Base-by-base conservation (phyloP, 305 asterid species). In the Solanum hybrid region DNA sequence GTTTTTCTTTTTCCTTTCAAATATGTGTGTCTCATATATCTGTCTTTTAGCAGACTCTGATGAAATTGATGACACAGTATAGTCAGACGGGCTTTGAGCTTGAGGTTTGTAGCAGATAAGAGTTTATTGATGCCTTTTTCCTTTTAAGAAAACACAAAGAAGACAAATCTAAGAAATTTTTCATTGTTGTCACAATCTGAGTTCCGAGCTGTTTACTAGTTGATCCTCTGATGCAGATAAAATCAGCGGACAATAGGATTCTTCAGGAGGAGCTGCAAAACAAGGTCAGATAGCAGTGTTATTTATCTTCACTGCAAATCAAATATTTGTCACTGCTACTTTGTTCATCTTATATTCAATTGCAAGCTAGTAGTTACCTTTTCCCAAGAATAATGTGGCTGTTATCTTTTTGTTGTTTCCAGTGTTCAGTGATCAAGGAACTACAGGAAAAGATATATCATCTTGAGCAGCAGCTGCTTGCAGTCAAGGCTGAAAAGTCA, bases 181-280 rank as follows among this genome's bases (percentile, higher is more conserved):
- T 2, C 26, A 12, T 81, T 38, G 35, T 80, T 27, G 71, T 81
- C 26, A 40, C 16, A 17, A 81, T 40, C 88, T 60, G 12, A 20
- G 56, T 34, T 85, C 76, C 5, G 34, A 85, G 42, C 90, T 91
- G 88, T 77, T 93, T 78, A 86, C 87, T 90, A 56, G 89, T 92
- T 88, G 78, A 91, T 90, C 90, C 87, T 85, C 89, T 88, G 90
- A 88, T 95, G 94, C 98, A 98, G 99, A 95, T 98, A 82, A 98
- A 91, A 92, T 93, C 99, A 32, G 99, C 99, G 5, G 99, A 97
- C 91, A 98, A 98, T 89, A 96, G 99, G 81, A 92, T 98, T 85
- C 98, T 98, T 89, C 99, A 95, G 91, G 99, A 97, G 85, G 99
- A 98, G 93, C 95, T 97, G 88, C 96, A 94, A 92, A 95, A 91